phyloP scores from a whole-genome alignment of 1,139 yeast genomes.

The Scheffersomyces insectosa region DNA sequence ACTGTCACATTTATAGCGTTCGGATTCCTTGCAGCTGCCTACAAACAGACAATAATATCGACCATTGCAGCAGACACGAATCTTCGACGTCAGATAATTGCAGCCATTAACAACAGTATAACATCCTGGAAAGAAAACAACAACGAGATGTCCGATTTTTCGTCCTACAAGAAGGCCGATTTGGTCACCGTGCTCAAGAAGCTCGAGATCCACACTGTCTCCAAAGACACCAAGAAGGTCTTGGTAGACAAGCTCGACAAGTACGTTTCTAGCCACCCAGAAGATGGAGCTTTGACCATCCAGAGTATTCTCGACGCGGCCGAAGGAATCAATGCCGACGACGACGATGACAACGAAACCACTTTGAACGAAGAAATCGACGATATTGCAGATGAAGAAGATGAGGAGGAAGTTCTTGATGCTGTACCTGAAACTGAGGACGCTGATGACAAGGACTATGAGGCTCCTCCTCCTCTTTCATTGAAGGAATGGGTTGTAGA shows the following conservation, averaged over 20 bases:
- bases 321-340: constrained; percentile 21
- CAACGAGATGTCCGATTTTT: constrained; percentile 27
- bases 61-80: no score
- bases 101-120: no score
- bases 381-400: constrained; percentile 20
- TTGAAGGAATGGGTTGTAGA: constrained; percentile 40
- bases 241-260: constrained; percentile 44
- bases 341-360: constrained; percentile 23
- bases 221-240: constrained; percentile 46
- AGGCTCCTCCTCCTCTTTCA: constrained; percentile 43
- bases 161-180: constrained; percentile 39
- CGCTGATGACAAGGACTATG: constrained; percentile 23
- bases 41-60: no score
- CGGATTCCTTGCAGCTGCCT: no score
- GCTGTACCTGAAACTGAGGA: constrained; percentile 24
- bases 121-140: not conserved
- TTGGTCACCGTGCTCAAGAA: constrained; percentile 35
- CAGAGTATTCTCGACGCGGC: constrained; percentile 12
- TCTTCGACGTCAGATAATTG: no score
- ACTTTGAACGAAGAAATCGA: constrained; percentile 10
- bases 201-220: constrained; percentile 33
- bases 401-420: constrained; percentile 21
- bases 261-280: constrained; percentile 37
- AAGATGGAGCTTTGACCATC: constrained; percentile 33
- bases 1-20: no score